Base-by-base conservation (phyloP, 495 filamentous ascomycete species). In the Podospora anserina region DNA sequence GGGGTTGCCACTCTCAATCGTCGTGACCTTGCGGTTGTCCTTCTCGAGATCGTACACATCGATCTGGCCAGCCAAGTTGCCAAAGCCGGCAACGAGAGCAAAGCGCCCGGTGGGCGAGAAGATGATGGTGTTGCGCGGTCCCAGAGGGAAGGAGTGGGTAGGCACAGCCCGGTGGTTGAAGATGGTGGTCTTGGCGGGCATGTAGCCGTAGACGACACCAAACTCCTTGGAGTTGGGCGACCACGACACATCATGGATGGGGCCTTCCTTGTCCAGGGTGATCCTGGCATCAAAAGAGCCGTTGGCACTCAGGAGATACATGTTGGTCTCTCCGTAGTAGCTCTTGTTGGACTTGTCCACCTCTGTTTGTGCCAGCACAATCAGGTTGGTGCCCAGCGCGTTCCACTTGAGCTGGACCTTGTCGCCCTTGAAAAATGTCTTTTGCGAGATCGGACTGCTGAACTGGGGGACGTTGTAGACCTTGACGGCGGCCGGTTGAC, bases 351-450 rank as follows among this genome's bases (percentile, higher is more conserved):
- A 92, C 79, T 94, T 95, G 79, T 99, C 95, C 56, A 98, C 95
- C 61, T 99, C 95, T 16, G 95, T 99, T 83, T 98, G 95, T 70
- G 95, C 94, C 75, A 99, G 88, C 71, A 98, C 94, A 78, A 99
- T 92, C 73, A 98, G 78, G 73, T 87, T 93, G 11, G 92, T 97
- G 18, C 95, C 95, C 65, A 92, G 85, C 55, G 86, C 85, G 79
- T 97, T 98, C 95, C 95, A 99, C 83, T 97, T 97, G 71, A 99
- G 82, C 80, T 97, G 92, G 49, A 98, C 93, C 82, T 97, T 97
- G 81, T 99, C 95, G 67, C 93, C 95, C 83, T 99, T 99, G 86
- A 92, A 99, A 80, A 99, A 99, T 26, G 88, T 97, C 89, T 97
- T 98, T 79, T 97, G 93, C 13, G 96, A 97, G 23, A 97, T 88